A percentile compares a stretch with the other conserved stretches of the same genome.
Evolutionary conservation across 371 early-diverging fungal species (phyloP).

Genomic region (Rhizopus stolonifer): DNA sequence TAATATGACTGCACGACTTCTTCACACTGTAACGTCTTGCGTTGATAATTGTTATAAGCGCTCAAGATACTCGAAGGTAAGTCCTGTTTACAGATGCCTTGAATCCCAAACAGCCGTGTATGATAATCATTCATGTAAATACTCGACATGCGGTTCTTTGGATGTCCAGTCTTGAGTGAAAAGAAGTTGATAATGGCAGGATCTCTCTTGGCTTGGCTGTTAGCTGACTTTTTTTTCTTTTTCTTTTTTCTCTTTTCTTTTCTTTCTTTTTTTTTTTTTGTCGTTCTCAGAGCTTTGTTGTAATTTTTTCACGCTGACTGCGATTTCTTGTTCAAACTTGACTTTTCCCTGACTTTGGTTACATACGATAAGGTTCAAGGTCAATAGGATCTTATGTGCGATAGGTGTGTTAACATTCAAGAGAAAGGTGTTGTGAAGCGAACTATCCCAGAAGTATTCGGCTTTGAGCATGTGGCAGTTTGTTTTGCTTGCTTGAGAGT

Average conservation of each 20-base stretch:
- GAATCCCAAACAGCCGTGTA: conserved; percentile 52
- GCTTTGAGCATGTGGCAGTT: conserved; percentile 45
- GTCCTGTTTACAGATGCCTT: conserved; percentile 23
- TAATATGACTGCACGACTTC: conserved; percentile 8
- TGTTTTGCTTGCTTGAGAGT: conserved; percentile 25
- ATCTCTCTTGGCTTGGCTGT: conserved; percentile 23
- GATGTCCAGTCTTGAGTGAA: conserved; percentile 10
- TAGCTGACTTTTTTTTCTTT: conserved; percentile 35
- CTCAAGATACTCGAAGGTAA: conserved; percentile 12
- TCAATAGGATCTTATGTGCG: conserved; percentile 53
- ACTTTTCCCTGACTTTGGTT: conserved; percentile 40
- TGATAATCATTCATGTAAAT: conserved; percentile 37
- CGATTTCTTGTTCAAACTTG: conserved; percentile 54
- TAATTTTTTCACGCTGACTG: conserved; percentile 54
- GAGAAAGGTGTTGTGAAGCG: conserved; percentile 69
- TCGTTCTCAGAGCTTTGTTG: conserved; percentile 20
- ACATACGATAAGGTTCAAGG: conserved; percentile 49
- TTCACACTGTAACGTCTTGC: conserved; percentile 7
- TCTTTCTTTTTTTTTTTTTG: too few species aligned
- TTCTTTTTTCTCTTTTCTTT: too few species aligned
- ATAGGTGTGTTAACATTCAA: conserved; percentile 71
- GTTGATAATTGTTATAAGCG: neutral
- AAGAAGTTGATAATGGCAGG: conserved; percentile 30
- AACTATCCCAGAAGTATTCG: conserved; percentile 80
- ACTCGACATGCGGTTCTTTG: conserved; percentile 32